A percentile compares a stretch with the other conserved stretches of the same genome.
Evolutionary conservation across 1,284 basidiomycete genomes (phyloP).

Genomic region (Ceratobasidium sp.): DNA sequence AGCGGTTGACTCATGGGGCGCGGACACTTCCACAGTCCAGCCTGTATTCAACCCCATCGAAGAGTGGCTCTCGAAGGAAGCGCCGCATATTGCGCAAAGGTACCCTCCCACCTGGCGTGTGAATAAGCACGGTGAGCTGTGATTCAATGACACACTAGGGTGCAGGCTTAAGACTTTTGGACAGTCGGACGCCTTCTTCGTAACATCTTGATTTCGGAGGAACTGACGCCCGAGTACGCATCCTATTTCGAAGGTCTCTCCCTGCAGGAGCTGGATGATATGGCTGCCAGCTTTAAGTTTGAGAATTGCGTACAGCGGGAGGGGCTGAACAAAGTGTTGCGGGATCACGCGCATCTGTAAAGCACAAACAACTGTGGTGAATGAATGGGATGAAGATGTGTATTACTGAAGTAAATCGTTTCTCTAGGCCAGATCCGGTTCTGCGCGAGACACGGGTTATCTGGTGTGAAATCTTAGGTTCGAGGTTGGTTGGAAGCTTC

Average conservation of each 20-base stretch:
- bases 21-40: slow-evolving; percentile 45
- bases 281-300: slow-evolving; percentile 68
- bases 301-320: slow-evolving; percentile 60
- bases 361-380: neutral
- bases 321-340: slow-evolving; percentile 52
- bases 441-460: too few species aligned
- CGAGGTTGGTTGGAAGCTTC: too few species aligned
- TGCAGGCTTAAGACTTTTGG: neutral
- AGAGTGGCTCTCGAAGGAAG: slow-evolving; percentile 50
- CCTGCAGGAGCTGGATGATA: slow-evolving; percentile 62
- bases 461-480: neutral
- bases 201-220: slow-evolving; percentile 69
- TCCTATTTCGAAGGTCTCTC: slow-evolving; percentile 62
- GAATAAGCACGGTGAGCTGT: slow-evolving; percentile 25
- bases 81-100: slow-evolving; percentile 48
- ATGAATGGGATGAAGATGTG: neutral
- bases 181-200: slow-evolving; percentile 62
- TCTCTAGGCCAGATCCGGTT: too few species aligned
- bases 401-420: too few species aligned
- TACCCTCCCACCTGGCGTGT: slow-evolving; percentile 49
- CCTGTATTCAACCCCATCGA: slow-evolving; percentile 51
- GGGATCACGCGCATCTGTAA: slow-evolving; percentile 47
- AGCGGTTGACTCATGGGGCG: slow-evolving; percentile 52
- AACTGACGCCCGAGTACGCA: slow-evolving; percentile 69
- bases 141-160: neutral